Conservation (phyloP, 2,329 filamentous ascomycete genomes). For the Colletotrichum viniferum region DNA sequence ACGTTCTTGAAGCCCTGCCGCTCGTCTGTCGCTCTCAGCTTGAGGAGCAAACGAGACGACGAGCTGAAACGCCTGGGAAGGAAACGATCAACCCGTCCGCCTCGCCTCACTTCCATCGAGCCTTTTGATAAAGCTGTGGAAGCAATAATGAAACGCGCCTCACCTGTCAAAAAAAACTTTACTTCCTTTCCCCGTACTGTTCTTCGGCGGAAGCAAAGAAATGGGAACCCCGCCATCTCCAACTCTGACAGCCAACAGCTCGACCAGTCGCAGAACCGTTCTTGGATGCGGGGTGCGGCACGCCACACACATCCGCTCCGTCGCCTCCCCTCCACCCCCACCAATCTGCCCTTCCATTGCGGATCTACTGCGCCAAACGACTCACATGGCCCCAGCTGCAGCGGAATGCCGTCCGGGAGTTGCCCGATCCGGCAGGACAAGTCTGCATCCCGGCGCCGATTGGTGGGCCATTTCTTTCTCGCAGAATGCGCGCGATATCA, state of each 20-base stretch:
- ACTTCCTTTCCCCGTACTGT: neutral
- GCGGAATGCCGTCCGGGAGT: slow-evolving; percentile 15
- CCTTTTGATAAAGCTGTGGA: neutral
- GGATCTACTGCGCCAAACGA: neutral
- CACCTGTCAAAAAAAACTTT: neutral
- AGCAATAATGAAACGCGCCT: neutral
- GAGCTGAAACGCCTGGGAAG: neutral
- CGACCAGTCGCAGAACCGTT: neutral
- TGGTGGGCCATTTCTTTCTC: slow-evolving; percentile 16
- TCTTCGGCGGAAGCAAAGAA: neutral
- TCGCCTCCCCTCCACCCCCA: neutral
- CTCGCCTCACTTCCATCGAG: neutral
- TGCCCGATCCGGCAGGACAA: slow-evolving; percentile 13
- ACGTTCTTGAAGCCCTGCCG: neutral
- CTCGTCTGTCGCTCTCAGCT: neutral
- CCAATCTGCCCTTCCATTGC: neutral
- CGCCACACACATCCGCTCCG: neutral
- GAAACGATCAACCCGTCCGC: neutral
- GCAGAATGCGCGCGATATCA: neutral
- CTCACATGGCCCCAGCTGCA: slow-evolving; percentile 15
- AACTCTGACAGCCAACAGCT: neutral
- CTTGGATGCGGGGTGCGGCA: neutral
- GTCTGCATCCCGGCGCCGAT: neutral
- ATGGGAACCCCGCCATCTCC: neutral
- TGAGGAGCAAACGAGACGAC: neutral